A percentile compares a stretch with the other conserved stretches of the same genome.
Conservation (phyloP, 805 yeast genomes). For the Debaryomyces hansenii region DNA sequence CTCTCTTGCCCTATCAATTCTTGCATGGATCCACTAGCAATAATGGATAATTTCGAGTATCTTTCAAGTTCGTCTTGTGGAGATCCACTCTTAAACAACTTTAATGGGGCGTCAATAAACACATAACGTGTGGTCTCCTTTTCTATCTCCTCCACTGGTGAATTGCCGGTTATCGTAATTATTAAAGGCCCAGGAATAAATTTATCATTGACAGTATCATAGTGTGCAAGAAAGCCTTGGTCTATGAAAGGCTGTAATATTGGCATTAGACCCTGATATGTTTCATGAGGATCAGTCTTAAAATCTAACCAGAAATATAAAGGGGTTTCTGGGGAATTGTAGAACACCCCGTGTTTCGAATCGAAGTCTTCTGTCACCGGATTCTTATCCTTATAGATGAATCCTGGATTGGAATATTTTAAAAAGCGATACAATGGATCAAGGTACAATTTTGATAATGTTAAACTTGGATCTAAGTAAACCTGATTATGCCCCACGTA, state of each 20-base stretch:
- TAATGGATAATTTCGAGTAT: conserved; percentile 29
- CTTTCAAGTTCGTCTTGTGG: conserved; percentile 20
- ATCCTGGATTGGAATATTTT: conserved; percentile 44
- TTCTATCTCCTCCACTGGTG: conserved; percentile 44
- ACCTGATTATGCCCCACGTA: conserved; percentile 64
- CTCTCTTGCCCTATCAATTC: conserved; percentile 24
- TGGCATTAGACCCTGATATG: conserved; percentile 46
- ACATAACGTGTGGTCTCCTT: conserved; percentile 29
- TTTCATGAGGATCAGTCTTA: conserved; percentile 51
- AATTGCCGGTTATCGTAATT: conserved; percentile 64
- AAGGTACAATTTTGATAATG: conserved; percentile 52
- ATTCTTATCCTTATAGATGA: conserved; percentile 5
- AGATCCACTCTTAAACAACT: conserved; percentile 21
- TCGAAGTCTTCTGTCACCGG: conserved; percentile 13
- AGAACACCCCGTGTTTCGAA: conserved; percentile 31
- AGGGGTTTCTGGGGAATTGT: conserved; percentile 50
- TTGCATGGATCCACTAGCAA: conserved; percentile 46
- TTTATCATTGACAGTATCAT: conserved; percentile 31
- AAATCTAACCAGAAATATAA: conserved; percentile 64
- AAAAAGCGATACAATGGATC: conserved; percentile 52
- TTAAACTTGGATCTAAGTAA: conserved; percentile 44
- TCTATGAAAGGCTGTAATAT: conserved; percentile 49
- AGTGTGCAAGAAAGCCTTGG: conserved; percentile 51
- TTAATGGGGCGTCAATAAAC: conserved; percentile 57
- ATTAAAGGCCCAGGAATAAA: conserved; percentile 56